Evolutionary conservation across 495 filamentous ascomycete genomes (phyloP).

Genomic region (Aspergillus nidulans): DNA sequence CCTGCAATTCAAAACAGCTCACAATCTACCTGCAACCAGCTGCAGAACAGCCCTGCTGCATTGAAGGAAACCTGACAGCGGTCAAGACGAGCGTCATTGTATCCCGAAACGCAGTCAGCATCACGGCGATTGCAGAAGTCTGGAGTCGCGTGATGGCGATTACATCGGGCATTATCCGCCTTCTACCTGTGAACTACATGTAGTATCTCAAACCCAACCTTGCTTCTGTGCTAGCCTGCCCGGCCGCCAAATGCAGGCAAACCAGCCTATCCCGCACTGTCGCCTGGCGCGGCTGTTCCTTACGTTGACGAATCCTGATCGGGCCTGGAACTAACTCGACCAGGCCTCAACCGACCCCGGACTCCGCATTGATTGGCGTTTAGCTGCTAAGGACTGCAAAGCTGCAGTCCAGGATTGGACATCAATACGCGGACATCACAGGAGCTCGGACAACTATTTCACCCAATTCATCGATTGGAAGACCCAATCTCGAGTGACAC

Average conservation of each 20-base stretch:
- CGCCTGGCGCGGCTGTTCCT: constrained; percentile 20
- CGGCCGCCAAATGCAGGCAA: background rate
- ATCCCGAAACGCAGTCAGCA: constrained; percentile 18
- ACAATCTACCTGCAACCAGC: constrained; percentile 2
- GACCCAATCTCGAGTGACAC: constrained; percentile 19
- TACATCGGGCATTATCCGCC: constrained; percentile 30
- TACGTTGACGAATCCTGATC: constrained; percentile 20
- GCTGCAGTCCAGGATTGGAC: constrained; percentile 33
- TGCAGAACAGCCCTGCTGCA: constrained; percentile 15
- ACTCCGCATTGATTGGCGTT: constrained; percentile 28
- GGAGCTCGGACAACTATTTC: constrained; percentile 24
- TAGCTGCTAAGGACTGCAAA: constrained; percentile 29
- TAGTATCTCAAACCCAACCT: constrained; percentile 12
- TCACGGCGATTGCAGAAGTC: constrained; percentile 10
- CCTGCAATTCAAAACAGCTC: constrained; percentile 18
- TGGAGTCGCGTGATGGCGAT: constrained; percentile 30
- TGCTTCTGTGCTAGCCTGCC: constrained; percentile 20
- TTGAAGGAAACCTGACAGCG: background rate
- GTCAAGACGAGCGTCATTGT: background rate
- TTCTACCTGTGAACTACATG: constrained; percentile 25
- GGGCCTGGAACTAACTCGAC: constrained; percentile 27
- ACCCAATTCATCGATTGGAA: constrained; percentile 19
- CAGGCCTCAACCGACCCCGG: constrained; percentile 24
- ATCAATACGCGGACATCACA: constrained; percentile 21
- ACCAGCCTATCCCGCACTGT: background rate